Evolutionary conservation across 73 alveolate species (phyloP).

Genomic region (Halteria grandinella): DNA sequence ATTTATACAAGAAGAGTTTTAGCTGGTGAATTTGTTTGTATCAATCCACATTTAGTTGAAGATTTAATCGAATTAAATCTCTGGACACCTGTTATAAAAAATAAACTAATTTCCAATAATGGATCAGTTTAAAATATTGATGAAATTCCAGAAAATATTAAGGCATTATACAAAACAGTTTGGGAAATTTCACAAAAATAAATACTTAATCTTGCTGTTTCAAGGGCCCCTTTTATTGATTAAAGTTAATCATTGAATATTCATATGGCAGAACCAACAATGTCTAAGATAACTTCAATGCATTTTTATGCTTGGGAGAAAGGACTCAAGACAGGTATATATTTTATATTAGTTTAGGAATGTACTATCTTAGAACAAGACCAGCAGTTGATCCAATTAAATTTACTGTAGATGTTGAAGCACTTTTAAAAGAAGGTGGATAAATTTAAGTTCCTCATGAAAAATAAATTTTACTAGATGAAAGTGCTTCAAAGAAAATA

Average conservation of each 20-base stretch:
- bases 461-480: too few relatives aligned
- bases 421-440: too few relatives aligned
- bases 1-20: conserved; percentile 87
- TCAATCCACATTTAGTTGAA: conserved; percentile 85
- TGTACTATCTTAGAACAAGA: conserved; percentile 39
- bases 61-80: conserved; percentile 52
- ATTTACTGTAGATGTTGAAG: conserved; percentile 46
- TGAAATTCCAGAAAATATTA: conserved; percentile 60
- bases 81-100: conserved; percentile 66
- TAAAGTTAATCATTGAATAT: conserved; percentile 64
- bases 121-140: conserved; percentile 70
- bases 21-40: conserved; percentile 88
- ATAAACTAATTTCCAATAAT: conserved; percentile 76
- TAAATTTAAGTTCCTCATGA: too few relatives aligned
- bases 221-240: conserved; percentile 56
- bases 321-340: conserved; percentile 81
- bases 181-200: conserved; percentile 52
- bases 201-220: conserved; percentile 42
- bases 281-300: conserved; percentile 84
- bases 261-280: conserved; percentile 35
- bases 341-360: too few relatives aligned
- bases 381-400: conserved; percentile 42
- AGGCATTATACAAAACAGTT: conserved; percentile 71
- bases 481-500: too few relatives aligned
- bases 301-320: conserved; percentile 90